Base-by-base conservation (phyloP, 2,329 filamentous ascomycete species). In the Blastomyces emzantsi region DNA sequence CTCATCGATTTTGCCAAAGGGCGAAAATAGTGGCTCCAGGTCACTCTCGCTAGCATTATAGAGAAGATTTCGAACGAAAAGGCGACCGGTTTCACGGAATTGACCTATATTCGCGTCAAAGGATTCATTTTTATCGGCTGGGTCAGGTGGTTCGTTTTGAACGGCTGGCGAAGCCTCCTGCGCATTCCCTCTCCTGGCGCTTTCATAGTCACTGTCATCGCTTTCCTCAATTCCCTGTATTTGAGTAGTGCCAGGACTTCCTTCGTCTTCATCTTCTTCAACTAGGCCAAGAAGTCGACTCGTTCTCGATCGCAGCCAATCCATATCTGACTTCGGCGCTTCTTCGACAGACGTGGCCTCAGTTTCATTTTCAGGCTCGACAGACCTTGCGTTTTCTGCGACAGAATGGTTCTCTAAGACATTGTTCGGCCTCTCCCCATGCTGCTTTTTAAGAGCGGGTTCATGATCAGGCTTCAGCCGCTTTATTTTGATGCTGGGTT, bases 261-360 rank as follows among this genome's bases (percentile, higher is more conserved):
- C 62, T 36, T 67, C 66, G 43, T 70, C 65, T 47, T 71, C 68
- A 13, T 89, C 85, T 65, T 90, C 88, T 70, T 96, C 90, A 62
- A 92, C 81, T 36, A 97, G 80, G 73, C 93, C 94, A 60, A 97
- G 81, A 59, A 96, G 79, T 70, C 93, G 85, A 76, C 88, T 97
- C 17, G 92, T 97, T 69, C 90, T 86, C 66, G 90, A 93, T 64
- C 93, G 87, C 69, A 97, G 81, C 94, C 94, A 99, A 75, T 97
- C 92, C 65, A 88, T 86, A 76, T 97, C 92, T 28, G 88, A 87
- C 56, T 77, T 73, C 41, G 75, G 74, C 43, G 72, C 72, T 30
- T 73, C 70, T 59, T 72, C 71, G 28, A 68, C 72, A 7, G 36
- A 41, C 33, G 43, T 45, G 13, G 64, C 61, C 43, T 69, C 61